These are phyloP conservation scores for Coemansia aciculifera DNA, from an alignment of 192 early-diverging fungal species.

Conservation along the genomic window DNA sequence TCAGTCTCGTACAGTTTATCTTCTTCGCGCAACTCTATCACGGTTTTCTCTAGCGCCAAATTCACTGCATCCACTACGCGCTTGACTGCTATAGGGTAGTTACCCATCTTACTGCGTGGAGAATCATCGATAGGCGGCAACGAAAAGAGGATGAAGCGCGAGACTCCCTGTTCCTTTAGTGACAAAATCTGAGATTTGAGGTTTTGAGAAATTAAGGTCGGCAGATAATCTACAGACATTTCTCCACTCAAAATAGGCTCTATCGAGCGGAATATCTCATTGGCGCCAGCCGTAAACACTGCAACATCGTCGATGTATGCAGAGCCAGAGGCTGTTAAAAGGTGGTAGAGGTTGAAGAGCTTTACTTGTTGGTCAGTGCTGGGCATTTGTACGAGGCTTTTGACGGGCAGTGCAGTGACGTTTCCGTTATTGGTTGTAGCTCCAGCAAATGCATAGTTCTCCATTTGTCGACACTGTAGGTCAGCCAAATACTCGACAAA, in stretches of 20 bases:
- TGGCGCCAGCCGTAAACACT: slow-evolving; percentile 51
- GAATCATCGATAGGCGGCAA: slow-evolving; percentile 54
- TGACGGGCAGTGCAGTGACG: slow-evolving; percentile 48
- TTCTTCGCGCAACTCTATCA: slow-evolving; percentile 43
- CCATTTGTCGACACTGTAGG: slow-evolving; percentile 49
- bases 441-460: slow-evolving; percentile 53
- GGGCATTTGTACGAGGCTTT: slow-evolving; percentile 49
- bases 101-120: slow-evolving; percentile 52
- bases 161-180: slow-evolving; percentile 44
- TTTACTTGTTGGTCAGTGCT: slow-evolving; percentile 54
- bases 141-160: slow-evolving; percentile 48
- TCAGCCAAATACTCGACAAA: slow-evolving; percentile 53
- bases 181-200: slow-evolving; percentile 43
- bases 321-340: slow-evolving; percentile 40
- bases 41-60: slow-evolving; percentile 39
- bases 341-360: slow-evolving; percentile 49
- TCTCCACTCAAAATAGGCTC: slow-evolving; percentile 43
- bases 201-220: slow-evolving; percentile 40
- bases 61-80: slow-evolving; percentile 36
- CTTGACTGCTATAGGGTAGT: slow-evolving; percentile 45
- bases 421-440: slow-evolving; percentile 53
- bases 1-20: slow-evolving; percentile 43
- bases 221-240: slow-evolving; percentile 44
- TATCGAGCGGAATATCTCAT: slow-evolving; percentile 50
- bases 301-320: slow-evolving; percentile 46